phyloP scores from a whole-genome alignment of 139 green algal species.

The Dunaliella primolecta region DNA sequence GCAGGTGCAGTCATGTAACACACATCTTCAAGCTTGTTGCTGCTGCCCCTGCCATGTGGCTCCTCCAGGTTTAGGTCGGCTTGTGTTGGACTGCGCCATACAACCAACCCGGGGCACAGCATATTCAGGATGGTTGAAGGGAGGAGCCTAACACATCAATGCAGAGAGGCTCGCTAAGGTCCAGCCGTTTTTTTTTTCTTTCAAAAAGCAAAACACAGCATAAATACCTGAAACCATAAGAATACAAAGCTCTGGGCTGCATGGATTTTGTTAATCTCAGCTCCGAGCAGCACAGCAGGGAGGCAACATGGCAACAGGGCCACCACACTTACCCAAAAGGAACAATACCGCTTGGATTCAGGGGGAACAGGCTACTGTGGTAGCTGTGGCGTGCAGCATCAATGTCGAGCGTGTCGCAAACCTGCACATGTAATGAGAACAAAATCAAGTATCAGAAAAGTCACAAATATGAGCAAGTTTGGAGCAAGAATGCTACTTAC shows the following conservation, averaged over 20 bases:
- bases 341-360: slow-evolving; percentile 90
- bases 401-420: slow-evolving; percentile 75
- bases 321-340: slow-evolving; percentile 47
- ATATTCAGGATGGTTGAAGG: too few relatives aligned
- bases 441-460: background rate
- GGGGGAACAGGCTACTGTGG: slow-evolving; percentile 81
- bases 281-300: too few relatives aligned
- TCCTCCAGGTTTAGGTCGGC: slow-evolving; percentile 42
- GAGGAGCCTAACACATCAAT: too few relatives aligned
- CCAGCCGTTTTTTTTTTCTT: too few relatives aligned
- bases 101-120: too few relatives aligned
- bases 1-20: too few relatives aligned
- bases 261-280: too few relatives aligned
- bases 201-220: too few relatives aligned
- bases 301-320: too few relatives aligned
- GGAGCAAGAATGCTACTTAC: background rate
- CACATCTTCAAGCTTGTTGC: slow-evolving; percentile 6
- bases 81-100: slow-evolving; percentile 40
- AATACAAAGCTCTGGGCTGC: too few relatives aligned
- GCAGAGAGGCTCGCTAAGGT: too few relatives aligned
- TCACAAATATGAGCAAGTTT: background rate
- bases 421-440: slow-evolving; percentile 20
- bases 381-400: slow-evolving; percentile 73
- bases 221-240: too few relatives aligned
- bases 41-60: slow-evolving; percentile 9